Base-by-base conservation (phyloP, 2,329 filamentous ascomycete genomes). In the Exophiala aquamarina region DNA sequence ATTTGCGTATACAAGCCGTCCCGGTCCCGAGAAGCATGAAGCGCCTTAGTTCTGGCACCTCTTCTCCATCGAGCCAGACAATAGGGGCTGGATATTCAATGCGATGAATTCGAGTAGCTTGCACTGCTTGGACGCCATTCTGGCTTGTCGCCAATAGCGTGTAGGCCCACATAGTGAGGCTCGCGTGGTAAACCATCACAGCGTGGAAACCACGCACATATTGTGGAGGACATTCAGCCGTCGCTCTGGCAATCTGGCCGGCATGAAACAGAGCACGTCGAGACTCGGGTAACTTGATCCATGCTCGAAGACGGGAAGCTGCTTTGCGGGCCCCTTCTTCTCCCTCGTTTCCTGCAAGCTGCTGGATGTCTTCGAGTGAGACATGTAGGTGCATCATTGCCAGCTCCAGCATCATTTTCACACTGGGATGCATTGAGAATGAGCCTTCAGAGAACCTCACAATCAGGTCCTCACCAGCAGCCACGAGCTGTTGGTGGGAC, bases 121-220 rank as follows among this genome's bases (percentile, higher is more conserved):
- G n/a, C 17, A 34, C 13, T 6, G 13, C 32, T 14, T 18, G 32
- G 6, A n/a, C 5, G 13, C 6, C n/a, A 34, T 7, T 20, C n/a
- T 37, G 35, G 6, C 35, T 37, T 4, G 14, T 37, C 9, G 69
- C 72, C 4, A 83, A 71, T 0, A 87, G 77, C 0, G 83, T 82
- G 55, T 84, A 87, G 0, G 78, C 78, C 86, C 86, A 89, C 33
- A 89, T 69, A 0, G 81, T 78, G 3, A 89, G 70, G 11, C 78
- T 76, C 4, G 82, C 83, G 60, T 88, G 84, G 59, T 87, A 86
- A 0, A 87, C 76, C 0, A 79, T 81, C 5, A 88, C 78, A 0
- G 84, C 83, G 52, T 81, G 79, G 61, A 87, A 87, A 53, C 84
- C 82, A 35, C 80, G 78, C 3, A 87, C 64, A 40, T 83, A 77